Conservation (phyloP, 352 stramenopile genomes). For the Globisporangium mamillatum region DNA sequence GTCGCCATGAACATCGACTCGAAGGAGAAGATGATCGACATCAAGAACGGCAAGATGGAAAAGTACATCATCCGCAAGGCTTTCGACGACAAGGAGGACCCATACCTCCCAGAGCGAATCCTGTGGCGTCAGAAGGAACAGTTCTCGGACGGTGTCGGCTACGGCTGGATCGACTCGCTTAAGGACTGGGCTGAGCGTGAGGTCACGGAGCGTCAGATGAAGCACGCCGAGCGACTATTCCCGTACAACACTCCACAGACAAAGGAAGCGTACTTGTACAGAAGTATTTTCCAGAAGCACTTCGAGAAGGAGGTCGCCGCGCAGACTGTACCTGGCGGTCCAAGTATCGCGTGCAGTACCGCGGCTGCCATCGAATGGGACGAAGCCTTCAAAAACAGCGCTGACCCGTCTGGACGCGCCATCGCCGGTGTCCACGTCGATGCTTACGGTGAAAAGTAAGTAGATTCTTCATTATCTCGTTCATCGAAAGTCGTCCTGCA, state of each 20-base stretch:
- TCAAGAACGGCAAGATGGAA: conserved; percentile 93
- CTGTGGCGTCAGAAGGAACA: conserved; percentile 99
- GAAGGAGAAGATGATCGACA: conserved; percentile 96
- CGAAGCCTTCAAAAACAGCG: conserved; percentile 91
- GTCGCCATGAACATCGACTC: conserved; percentile 98
- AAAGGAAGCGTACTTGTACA: conserved; percentile 96
- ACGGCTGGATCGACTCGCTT: conserved; percentile 98
- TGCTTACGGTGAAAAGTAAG: conserved; percentile 71
- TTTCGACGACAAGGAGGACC: conserved; percentile 96
- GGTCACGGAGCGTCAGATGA: conserved; percentile 96
- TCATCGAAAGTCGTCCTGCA: neutral
- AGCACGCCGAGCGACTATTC: conserved; percentile 93
- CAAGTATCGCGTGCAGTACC: conserved; percentile 98
- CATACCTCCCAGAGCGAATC: conserved; percentile 97
- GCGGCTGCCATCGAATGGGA: conserved; percentile 98
- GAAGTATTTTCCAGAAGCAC: conserved; percentile 98
- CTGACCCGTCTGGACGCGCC: conserved; percentile 94
- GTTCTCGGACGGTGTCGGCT: conserved; percentile 99
- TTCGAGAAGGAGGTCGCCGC: conserved; percentile 96
- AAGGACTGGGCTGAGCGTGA: conserved; percentile 93
- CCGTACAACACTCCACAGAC: conserved; percentile 98
- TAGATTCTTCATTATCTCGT: neutral
- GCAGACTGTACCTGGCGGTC: conserved; percentile 96
- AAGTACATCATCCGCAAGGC: conserved; percentile 99
- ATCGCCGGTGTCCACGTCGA: conserved; percentile 95